Evolutionary conservation across 495 filamentous ascomycete genomes (phyloP).

Genomic region (Podospora comata): DNA sequence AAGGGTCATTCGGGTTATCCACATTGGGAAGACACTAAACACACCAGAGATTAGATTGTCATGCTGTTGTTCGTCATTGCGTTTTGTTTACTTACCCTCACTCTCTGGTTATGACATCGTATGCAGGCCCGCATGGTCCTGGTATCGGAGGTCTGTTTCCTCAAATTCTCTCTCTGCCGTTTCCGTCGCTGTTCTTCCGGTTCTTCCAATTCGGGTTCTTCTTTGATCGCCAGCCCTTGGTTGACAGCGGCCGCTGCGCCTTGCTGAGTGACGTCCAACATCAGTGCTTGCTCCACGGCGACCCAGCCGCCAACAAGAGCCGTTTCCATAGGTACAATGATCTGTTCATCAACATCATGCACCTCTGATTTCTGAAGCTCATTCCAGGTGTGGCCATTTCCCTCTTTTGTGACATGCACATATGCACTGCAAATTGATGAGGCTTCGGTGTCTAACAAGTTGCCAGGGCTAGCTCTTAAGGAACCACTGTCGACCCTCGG

Average conservation of each 20-base stretch:
- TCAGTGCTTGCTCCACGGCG: no score
- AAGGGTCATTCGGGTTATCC: conserved; percentile 29
- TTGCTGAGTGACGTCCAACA: neutral
- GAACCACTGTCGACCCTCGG: neutral
- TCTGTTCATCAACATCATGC: neutral
- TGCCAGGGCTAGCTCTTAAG: neutral
- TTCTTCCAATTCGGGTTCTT: neutral
- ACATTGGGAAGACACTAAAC: conserved; percentile 24
- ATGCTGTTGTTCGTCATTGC: neutral
- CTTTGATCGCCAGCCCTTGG: neutral
- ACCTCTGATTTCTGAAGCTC: neutral
- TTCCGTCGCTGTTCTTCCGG: neutral
- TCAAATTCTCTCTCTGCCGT: neutral
- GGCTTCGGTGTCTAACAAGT: neutral
- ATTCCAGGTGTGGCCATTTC: neutral
- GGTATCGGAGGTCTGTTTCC: conserved; percentile 15
- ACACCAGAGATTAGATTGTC: neutral
- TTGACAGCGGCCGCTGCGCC: neutral
- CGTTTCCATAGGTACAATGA: neutral
- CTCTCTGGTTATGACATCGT: conserved; percentile 44
- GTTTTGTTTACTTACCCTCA: conserved; percentile 34
- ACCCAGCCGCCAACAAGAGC: neutral
- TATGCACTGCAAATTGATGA: neutral
- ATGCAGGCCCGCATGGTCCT: conserved; percentile 38
- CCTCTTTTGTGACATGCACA: neutral